Evolutionary conservation across 805 yeast species (phyloP).

Genomic region (Saccharomycopsis microspora): DNA sequence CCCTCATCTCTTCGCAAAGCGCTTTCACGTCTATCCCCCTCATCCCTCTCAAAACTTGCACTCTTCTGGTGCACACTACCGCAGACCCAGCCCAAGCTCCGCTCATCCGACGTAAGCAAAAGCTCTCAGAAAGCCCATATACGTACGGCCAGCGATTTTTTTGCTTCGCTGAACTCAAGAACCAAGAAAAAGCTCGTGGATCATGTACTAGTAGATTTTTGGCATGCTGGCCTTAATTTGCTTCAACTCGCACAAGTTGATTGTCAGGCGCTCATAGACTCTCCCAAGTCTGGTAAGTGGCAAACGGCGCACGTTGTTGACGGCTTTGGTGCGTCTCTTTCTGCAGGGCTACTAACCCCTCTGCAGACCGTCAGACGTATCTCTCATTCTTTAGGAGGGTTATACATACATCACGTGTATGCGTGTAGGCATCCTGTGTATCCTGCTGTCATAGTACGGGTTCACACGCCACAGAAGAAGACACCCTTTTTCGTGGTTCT

Average conservation of each 20-base stretch:
- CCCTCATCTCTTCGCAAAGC: too few relatives aligned
- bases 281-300: conserved; percentile 34
- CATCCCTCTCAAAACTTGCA: too few relatives aligned
- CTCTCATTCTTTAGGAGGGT: conserved; percentile 33
- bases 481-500: conserved; percentile 56
- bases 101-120: too few relatives aligned
- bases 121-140: too few relatives aligned
- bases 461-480: conserved; percentile 64
- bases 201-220: conserved; percentile 34
- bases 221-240: conserved; percentile 47
- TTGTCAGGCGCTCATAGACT: conserved; percentile 50
- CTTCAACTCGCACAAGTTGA: conserved; percentile 65
- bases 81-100: too few relatives aligned
- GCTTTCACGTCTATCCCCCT: too few relatives aligned
- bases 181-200: conserved; percentile 29
- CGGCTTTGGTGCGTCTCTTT: conserved; percentile 20
- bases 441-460: conserved; percentile 48
- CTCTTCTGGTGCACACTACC: too few relatives aligned
- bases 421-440: conserved; percentile 52
- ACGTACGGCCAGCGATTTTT: too few relatives aligned
- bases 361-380: conserved; percentile 38
- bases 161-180: neutral
- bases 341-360: conserved; percentile 31
- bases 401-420: conserved; percentile 56
- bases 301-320: conserved; percentile 21